A percentile compares a stretch with the other conserved stretches of the same genome.
phyloP scores from a whole-genome alignment of 306 rosid genomes.

The Ormosia semicastrata region DNA sequence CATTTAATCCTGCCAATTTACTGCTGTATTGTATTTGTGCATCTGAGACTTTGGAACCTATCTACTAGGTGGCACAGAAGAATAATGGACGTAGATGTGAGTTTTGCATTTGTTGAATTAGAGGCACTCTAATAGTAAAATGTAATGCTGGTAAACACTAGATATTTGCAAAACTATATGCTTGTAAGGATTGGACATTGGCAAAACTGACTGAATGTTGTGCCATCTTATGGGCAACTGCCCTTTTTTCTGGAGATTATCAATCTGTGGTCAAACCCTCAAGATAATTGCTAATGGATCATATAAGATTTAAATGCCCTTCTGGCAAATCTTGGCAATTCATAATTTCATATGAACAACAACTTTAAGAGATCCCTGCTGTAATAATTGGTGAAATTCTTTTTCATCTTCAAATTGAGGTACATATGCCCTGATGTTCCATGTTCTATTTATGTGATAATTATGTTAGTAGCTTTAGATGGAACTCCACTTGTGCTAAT shows the following conservation, averaged over 20 bases:
- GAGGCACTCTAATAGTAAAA: neutral
- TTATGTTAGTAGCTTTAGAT: neutral
- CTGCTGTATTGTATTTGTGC: neutral
- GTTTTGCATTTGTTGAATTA: neutral
- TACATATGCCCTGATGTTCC: conserved; percentile 10
- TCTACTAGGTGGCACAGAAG: neutral
- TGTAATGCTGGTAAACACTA: neutral
- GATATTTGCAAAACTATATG: neutral
- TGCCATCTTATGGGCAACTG: neutral
- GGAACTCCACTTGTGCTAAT: conserved; percentile 6
- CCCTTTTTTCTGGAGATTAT: neutral
- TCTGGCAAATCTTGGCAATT: neutral
- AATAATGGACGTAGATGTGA: neutral
- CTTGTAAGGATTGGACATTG: neutral
- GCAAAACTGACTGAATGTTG: neutral
- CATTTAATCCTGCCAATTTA: conserved; percentile 1
- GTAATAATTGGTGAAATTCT: conserved; percentile 2
- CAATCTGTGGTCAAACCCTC: neutral
- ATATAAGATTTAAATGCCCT: neutral
- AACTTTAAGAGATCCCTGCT: neutral
- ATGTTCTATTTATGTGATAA: conserved; percentile 11
- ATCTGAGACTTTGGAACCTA: neutral
- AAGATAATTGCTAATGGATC: neutral
- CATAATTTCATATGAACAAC: conserved; percentile 1
- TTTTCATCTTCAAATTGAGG: neutral